These are phyloP conservation scores for Ophiostoma ulmi DNA, from an alignment of 2,329 filamentous ascomycete species.

Conservation along the genomic window DNA sequence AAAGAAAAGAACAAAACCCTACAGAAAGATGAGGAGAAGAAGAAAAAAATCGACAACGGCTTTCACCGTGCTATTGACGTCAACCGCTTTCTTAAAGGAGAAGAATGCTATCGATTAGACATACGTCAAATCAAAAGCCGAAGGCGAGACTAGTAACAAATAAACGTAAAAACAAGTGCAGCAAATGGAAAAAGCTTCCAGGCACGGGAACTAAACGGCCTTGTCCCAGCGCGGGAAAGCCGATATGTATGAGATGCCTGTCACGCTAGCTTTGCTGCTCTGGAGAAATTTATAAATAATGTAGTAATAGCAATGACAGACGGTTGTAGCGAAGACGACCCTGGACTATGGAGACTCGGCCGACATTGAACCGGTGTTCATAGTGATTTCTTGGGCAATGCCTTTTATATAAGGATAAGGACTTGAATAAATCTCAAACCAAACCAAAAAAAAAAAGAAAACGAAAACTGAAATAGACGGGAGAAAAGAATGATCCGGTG, in stretches of 20 bases:
- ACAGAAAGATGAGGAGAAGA: not conserved
- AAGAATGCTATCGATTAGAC: not conserved
- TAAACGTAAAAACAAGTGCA: not conserved
- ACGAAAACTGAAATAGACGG: not conserved
- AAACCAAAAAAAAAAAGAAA: not conserved
- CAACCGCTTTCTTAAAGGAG: not conserved
- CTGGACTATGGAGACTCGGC: not conserved
- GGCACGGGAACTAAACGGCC: slow-evolving; percentile 5
- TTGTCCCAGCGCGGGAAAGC: not conserved
- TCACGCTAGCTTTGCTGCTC: not conserved
- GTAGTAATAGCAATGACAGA: slow-evolving; percentile 1
- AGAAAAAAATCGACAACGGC: not conserved
- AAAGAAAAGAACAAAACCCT: not conserved
- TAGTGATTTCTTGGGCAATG: not conserved
- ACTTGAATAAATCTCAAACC: not conserved
- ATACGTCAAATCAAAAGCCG: not conserved
- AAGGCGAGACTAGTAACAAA: not conserved
- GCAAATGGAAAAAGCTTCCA: not conserved
- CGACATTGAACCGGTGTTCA: not conserved
- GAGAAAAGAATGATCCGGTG: not conserved
- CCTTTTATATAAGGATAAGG: not conserved
- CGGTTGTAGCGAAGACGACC: not conserved
- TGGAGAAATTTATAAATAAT: not conserved
- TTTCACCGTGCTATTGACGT: not conserved
- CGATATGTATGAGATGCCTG: not conserved